Evolutionary conservation across 257 asterid genomes (phyloP).

Genomic region (Jacaranda copaia): DNA sequence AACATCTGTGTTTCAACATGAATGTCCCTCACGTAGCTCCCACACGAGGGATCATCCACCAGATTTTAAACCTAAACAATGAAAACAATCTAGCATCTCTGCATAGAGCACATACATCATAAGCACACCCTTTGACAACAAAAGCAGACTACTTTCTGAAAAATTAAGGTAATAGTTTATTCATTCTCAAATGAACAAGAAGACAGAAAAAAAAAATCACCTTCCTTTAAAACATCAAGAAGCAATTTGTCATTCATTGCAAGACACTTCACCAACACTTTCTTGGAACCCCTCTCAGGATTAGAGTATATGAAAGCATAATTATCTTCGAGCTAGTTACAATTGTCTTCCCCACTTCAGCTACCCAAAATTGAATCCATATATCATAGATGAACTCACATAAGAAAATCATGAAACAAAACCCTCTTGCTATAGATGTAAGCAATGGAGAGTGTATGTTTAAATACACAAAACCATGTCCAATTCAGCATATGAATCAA

Average conservation of each 20-base stretch:
- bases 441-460: neutral
- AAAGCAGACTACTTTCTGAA: neutral
- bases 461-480: neutral
- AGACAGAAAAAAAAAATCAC: constrained; percentile 38
- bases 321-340: constrained; percentile 71
- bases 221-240: constrained; percentile 73
- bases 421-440: neutral
- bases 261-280: constrained; percentile 73
- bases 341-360: constrained; percentile 73
- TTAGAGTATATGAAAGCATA: constrained; percentile 76
- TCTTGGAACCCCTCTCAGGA: constrained; percentile 62
- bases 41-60: constrained; percentile 66
- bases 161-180: neutral
- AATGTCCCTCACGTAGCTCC: constrained; percentile 52
- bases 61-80: constrained; percentile 56
- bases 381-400: neutral
- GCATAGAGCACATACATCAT: constrained; percentile 35
- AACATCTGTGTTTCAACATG: constrained; percentile 61
- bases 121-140: neutral
- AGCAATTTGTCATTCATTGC: constrained; percentile 68
- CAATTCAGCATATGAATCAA: neutral
- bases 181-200: neutral
- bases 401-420: neutral
- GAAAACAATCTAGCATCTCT: constrained; percentile 55
- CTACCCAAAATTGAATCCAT: constrained; percentile 45